Evolutionary conservation across 2,329 filamentous ascomycete genomes (phyloP).

Genomic region (Domatiomyces globalis): DNA sequence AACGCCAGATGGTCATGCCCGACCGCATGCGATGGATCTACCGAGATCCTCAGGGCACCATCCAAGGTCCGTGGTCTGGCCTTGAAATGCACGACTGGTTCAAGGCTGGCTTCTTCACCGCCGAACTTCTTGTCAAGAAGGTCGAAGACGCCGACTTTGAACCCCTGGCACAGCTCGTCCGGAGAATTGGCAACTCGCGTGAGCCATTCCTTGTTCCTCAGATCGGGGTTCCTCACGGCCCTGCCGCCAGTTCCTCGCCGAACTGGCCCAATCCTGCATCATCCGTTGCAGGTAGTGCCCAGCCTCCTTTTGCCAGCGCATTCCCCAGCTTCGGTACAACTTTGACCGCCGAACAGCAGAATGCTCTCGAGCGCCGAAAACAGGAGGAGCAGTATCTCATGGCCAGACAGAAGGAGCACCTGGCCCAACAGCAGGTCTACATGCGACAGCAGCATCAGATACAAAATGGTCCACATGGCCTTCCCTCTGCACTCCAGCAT

Average conservation of each 20-base stretch:
- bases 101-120: conserved; percentile 93
- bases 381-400: conserved; percentile 97
- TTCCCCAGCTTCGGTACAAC: conserved; percentile 96
- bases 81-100: conserved; percentile 99
- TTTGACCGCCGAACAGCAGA: conserved; percentile 92
- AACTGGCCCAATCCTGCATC: conserved; percentile 18
- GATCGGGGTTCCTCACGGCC: conserved; percentile 85
- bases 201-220: conserved; percentile 96
- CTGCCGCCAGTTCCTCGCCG: conserved; percentile 37
- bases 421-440: conserved; percentile 71
- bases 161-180: conserved; percentile 82
- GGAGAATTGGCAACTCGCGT: conserved; percentile 89
- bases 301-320: conserved; percentile 80
- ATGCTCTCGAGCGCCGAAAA: conserved; percentile 87
- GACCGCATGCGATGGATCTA: conserved; percentile 99
- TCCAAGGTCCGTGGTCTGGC: conserved; percentile 89
- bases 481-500: conserved; percentile 57
- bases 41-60: conserved; percentile 79
- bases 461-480: conserved; percentile 38
- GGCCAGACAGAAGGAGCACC: conserved; percentile 86
- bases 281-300: conserved; percentile 38
- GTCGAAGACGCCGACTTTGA: conserved; percentile 89
- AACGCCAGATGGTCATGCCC: conserved; percentile 95
- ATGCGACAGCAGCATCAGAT: conserved; percentile 59
- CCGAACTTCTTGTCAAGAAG: conserved; percentile 88